phyloP scores from a whole-genome alignment of 257 asterid species.

The Dorcoceras hygrometricum region DNA sequence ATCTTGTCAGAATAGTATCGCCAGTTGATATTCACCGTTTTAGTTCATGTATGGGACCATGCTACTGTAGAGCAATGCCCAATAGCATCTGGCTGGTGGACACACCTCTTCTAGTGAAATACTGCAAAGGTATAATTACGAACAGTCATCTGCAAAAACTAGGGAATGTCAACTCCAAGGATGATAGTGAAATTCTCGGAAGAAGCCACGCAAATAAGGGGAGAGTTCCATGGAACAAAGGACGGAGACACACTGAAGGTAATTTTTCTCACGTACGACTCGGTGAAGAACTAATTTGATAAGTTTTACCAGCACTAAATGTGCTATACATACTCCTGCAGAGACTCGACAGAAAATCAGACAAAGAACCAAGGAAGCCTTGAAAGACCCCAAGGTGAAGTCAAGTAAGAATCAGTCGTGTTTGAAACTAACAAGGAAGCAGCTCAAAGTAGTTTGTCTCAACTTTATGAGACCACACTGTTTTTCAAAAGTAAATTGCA shows the following conservation, averaged over 20 bases:
- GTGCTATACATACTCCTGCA: constrained; percentile 28
- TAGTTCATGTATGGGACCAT: constrained; percentile 29
- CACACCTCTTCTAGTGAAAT: constrained; percentile 28
- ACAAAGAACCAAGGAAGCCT: constrained; percentile 78
- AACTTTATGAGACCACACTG: not conserved
- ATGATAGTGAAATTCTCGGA: constrained; percentile 34
- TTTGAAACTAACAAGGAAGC: constrained; percentile 9
- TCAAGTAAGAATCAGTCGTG: constrained; percentile 74
- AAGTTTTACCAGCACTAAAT: constrained; percentile 17
- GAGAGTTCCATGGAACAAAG: constrained; percentile 90
- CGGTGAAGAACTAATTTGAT: not conserved
- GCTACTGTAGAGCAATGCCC: constrained; percentile 28
- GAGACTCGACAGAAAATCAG: constrained; percentile 80
- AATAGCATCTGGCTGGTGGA: constrained; percentile 26
- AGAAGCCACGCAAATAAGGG: constrained; percentile 65
- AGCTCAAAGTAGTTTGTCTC: constrained; percentile 3
- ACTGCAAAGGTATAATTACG: constrained; percentile 23
- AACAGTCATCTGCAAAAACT: constrained; percentile 5
- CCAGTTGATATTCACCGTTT: constrained; percentile 26
- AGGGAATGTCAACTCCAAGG: constrained; percentile 25
- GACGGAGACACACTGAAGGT: constrained; percentile 81
- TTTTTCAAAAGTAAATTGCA: constrained; percentile 11
- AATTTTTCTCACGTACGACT: constrained; percentile 18
- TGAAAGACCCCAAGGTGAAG: constrained; percentile 99
- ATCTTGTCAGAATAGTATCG: constrained; percentile 33